Evolutionary conservation across 2,329 filamentous ascomycete species (phyloP).

Genomic region (Microdochium paspali): DNA sequence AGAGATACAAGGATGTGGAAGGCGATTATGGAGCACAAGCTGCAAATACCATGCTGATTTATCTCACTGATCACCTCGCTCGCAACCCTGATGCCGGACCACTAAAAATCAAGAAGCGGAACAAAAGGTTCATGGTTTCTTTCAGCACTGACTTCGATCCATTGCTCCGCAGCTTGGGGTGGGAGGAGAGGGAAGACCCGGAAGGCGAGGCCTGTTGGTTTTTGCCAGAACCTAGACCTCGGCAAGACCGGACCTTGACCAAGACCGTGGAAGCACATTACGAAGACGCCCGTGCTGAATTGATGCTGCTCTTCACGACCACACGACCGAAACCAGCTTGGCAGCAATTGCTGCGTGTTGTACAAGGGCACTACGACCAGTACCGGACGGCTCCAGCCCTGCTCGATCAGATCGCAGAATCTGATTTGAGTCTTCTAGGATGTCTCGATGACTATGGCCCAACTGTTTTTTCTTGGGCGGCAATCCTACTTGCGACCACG

Average conservation of each 20-base stretch:
- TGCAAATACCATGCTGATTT: conserved; percentile 36
- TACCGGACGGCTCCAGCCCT: neutral
- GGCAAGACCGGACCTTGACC: conserved; percentile 18
- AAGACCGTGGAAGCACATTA: conserved; percentile 6
- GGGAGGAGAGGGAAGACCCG: conserved; percentile 28
- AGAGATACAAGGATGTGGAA: conserved; percentile 33
- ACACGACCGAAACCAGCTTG: conserved; percentile 10
- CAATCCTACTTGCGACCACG: conserved; percentile 12
- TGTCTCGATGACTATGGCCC: conserved; percentile 16
- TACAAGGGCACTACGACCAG: conserved; percentile 8
- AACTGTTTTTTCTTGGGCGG: conserved; percentile 15
- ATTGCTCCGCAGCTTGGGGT: conserved; percentile 40
- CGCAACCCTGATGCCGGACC: conserved; percentile 19
- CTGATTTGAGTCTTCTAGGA: conserved; percentile 14
- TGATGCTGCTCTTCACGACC: conserved; percentile 7
- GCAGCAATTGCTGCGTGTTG: conserved; percentile 10
- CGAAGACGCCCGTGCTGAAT: conserved; percentile 16
- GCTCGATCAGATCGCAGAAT: conserved; percentile 3
- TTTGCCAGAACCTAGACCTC: conserved; percentile 11
- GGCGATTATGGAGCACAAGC: conserved; percentile 30
- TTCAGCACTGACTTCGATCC: conserved; percentile 40
- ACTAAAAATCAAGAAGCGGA: conserved; percentile 42
- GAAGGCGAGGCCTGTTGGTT: conserved; percentile 29
- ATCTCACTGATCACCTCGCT: conserved; percentile 39
- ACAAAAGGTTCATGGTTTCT: conserved; percentile 45